Percentiles rank a stretch among this genome's conserved stretches.
Evolutionary conservation across 2,329 filamentous ascomycete species (phyloP).

Genomic region (Chaetomiaceae sp.): DNA sequence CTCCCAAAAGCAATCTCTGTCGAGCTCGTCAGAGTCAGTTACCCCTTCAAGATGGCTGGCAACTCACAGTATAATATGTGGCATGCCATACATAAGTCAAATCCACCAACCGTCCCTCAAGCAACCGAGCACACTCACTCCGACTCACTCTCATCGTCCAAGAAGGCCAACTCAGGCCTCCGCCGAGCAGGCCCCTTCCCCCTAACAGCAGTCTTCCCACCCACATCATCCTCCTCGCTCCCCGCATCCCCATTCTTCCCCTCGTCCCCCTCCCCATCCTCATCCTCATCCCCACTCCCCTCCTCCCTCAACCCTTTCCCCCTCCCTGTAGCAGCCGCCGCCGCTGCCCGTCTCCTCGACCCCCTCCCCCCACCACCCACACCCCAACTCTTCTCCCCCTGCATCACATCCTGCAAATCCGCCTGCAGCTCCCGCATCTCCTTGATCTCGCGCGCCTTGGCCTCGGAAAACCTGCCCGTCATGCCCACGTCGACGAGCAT

Average conservation of each 20-base stretch:
- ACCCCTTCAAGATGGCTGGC: no score
- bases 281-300: slow-evolving; percentile 23
- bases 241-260: slow-evolving; percentile 25
- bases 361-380: slow-evolving; percentile 35
- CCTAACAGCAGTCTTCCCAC: slow-evolving; percentile 31
- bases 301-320: slow-evolving; percentile 25
- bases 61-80: no score
- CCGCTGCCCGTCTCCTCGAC: slow-evolving; percentile 41
- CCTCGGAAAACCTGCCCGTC: slow-evolving; percentile 79
- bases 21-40: no score
- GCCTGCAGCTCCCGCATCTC: slow-evolving; percentile 78
- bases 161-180: slow-evolving; percentile 55
- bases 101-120: no score
- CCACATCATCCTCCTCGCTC: slow-evolving; percentile 31
- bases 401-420: slow-evolving; percentile 78
- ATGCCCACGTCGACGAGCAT: slow-evolving; percentile 83
- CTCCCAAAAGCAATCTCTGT: no score
- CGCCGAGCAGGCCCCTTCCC: slow-evolving; percentile 39
- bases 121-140: no score
- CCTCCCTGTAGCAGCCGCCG: slow-evolving; percentile 32
- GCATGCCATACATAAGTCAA: no score
- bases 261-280: slow-evolving; percentile 2
- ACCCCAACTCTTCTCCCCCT: slow-evolving; percentile 79
- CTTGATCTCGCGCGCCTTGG: slow-evolving; percentile 81
- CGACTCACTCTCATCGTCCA: slow-evolving; percentile 65